A percentile compares a stretch with the other conserved stretches of the same genome.
Evolutionary conservation across 2,329 filamentous ascomycete genomes (phyloP).

Genomic region (Cytospora leucostoma): DNA sequence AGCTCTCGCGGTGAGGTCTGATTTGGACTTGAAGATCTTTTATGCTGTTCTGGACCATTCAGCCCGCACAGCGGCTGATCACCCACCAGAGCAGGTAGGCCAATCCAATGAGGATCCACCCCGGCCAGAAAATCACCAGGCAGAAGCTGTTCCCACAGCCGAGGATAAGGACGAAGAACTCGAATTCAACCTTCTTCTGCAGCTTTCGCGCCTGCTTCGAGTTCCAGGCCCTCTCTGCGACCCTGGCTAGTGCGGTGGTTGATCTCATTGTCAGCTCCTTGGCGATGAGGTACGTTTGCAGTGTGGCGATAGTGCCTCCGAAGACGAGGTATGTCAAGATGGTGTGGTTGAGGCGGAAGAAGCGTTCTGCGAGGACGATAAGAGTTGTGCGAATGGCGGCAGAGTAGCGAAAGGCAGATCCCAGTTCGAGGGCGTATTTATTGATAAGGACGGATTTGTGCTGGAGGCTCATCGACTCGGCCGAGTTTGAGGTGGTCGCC

Average conservation of each 20-base stretch:
- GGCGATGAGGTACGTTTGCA: constrained; percentile 36
- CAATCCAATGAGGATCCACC: constrained; percentile 52
- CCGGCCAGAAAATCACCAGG: constrained; percentile 58
- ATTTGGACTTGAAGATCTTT: background rate
- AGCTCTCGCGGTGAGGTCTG: background rate
- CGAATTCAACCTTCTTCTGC: constrained; percentile 51
- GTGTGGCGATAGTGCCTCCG: constrained; percentile 35
- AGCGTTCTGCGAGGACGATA: constrained; percentile 11
- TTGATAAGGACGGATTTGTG: constrained; percentile 17
- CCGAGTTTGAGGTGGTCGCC: constrained; percentile 14
- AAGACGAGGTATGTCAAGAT: constrained; percentile 29
- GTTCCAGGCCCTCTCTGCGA: constrained; percentile 41
- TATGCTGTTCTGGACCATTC: constrained; percentile 5
- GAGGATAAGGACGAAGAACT: constrained; percentile 54
- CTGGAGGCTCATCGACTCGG: constrained; percentile 19
- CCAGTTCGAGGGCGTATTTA: constrained; percentile 20
- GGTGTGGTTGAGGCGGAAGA: constrained; percentile 19
- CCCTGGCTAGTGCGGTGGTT: constrained; percentile 26
- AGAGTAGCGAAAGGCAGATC: constrained; percentile 9
- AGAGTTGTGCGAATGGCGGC: constrained; percentile 8
- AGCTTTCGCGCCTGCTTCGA: constrained; percentile 40
- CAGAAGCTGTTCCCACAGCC: constrained; percentile 52
- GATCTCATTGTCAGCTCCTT: constrained; percentile 24
- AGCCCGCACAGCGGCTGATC: constrained; percentile 34
- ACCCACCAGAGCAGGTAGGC: constrained; percentile 38